Conservation (phyloP, 331 rosid genomes). For the Acacia pycnantha region DNA sequence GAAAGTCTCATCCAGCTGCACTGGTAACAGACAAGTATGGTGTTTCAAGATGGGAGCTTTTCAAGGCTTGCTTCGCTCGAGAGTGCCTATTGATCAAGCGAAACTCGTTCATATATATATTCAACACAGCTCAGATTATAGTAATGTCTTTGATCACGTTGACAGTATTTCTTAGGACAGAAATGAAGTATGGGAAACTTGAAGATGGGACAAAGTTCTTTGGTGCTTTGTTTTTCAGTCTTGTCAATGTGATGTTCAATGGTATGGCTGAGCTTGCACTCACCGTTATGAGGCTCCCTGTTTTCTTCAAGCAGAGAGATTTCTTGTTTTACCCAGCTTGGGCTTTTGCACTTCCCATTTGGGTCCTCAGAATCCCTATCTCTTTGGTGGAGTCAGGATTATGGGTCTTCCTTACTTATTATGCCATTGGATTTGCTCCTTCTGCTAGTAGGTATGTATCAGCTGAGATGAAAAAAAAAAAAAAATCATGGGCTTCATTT, state of each 20-base stretch:
- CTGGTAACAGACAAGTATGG: constrained; percentile 33
- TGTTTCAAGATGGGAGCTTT: constrained; percentile 33
- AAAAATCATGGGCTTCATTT: background rate
- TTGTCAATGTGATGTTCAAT: constrained; percentile 38
- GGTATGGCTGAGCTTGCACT: constrained; percentile 40
- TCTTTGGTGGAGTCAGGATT: constrained; percentile 37
- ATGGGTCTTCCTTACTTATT: constrained; percentile 39
- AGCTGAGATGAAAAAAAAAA: background rate
- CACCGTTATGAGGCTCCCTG: constrained; percentile 37
- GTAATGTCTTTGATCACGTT: constrained; percentile 33
- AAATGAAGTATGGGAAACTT: constrained; percentile 34
- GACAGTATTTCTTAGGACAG: constrained; percentile 31
- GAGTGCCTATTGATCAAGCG: constrained; percentile 44
- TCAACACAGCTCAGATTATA: constrained; percentile 37
- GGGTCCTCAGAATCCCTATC: constrained; percentile 35
- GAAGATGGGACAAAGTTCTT: constrained; percentile 36
- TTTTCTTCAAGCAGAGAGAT: constrained; percentile 44
- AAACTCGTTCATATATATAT: constrained; percentile 31
- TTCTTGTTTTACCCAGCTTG: constrained; percentile 36
- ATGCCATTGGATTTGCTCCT: constrained; percentile 45
- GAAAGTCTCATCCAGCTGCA: constrained; percentile 30
- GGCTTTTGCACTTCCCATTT: constrained; percentile 36
- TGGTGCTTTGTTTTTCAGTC: constrained; percentile 39
- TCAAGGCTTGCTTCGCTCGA: constrained; percentile 39
- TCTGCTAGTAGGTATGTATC: constrained; percentile 36